Evolutionary conservation across 805 yeast species (phyloP), one percentile per base, ranked within the genome.

Genomic region (Wickerhamomyces subpelliculosus): DNA sequence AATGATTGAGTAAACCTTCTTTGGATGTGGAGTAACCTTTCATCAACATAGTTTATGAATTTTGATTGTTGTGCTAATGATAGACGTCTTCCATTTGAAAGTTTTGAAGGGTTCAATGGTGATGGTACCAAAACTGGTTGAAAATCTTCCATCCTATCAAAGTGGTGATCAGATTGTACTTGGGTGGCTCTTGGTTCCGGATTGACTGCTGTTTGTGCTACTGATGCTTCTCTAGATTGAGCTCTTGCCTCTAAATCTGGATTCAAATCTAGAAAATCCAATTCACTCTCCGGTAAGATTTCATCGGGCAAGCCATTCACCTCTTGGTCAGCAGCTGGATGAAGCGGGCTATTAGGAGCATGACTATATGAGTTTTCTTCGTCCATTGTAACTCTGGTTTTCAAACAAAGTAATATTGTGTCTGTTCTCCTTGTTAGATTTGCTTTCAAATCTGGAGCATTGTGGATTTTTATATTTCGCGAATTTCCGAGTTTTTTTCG

Each of bases 31-130:
- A 80, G 58, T 26, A 79, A 57, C 28, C 67, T 60, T 9, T 66
- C 70, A 44, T 80, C 88, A 28, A 80, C 65, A 46, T 76, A 78
- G 17, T 64, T 60, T 18, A 72, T 58, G 41, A 80, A 64, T 45
- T 70, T 68, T 32, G 78, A 70, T 51, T 80, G 83, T 48, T 82
- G 88, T 0, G 67, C 44, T 31, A 54, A 46, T 0, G 72, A 64
- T 3, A 73, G 57, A 31, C 61, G 52, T 40, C 62, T 54, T 36
- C 28, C 7, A 27, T 35, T 4, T 10, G 27, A 10, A 7, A 34
- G 34, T 12, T 24, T n/a, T 14, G 10, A 20, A 13, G 13, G 16
- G 18, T 19, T 32, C 1, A 36, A 35, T 3, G 49, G 52, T 1
- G 47, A 43, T 19, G 47, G 46, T 0, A 35, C 27, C 2, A 42